Evolutionary conservation across 805 yeast genomes (phyloP).

Genomic region (Yarrowia sp.): DNA sequence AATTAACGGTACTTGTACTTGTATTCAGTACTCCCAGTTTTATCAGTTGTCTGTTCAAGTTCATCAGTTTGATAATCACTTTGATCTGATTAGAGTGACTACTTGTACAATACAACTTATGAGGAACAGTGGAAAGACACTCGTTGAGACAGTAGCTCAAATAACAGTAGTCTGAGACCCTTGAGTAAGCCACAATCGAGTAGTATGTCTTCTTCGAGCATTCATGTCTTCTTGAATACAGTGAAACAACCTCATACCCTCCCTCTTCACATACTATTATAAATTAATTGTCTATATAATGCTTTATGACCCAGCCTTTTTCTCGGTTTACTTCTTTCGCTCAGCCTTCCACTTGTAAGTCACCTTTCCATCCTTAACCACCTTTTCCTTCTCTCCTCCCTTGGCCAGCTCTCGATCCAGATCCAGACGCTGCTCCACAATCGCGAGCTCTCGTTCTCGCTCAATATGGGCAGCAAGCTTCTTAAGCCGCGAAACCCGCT

Average conservation of each 20-base stretch:
- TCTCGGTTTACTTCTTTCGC: constrained; percentile 48
- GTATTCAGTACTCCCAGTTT: no score
- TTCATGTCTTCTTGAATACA: no score
- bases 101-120: no score
- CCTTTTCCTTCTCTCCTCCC: constrained; percentile 83
- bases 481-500: constrained; percentile 57
- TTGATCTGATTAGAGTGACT: no score
- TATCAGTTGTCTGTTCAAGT: no score
- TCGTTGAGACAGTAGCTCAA: no score
- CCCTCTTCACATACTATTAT: constrained; percentile 1
- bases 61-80: no score
- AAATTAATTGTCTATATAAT: constrained; percentile 37
- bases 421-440: constrained; percentile 76
- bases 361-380: constrained; percentile 68
- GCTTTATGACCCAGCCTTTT: constrained; percentile 25
- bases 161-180: no score
- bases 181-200: no score
- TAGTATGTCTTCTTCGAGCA: no score
- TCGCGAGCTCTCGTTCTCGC: constrained; percentile 69
- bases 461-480: constrained; percentile 69
- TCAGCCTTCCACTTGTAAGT: constrained; percentile 83
- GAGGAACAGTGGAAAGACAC: no score
- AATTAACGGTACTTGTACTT: no score
- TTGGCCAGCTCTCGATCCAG: constrained; percentile 87
- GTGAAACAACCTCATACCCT: neutral